Percentiles rank a stretch among this genome's conserved stretches.
These are phyloP conservation scores for Aspergillus sclerotialis DNA, from an alignment of 2,329 filamentous ascomycete species.

Conservation along the genomic window DNA sequence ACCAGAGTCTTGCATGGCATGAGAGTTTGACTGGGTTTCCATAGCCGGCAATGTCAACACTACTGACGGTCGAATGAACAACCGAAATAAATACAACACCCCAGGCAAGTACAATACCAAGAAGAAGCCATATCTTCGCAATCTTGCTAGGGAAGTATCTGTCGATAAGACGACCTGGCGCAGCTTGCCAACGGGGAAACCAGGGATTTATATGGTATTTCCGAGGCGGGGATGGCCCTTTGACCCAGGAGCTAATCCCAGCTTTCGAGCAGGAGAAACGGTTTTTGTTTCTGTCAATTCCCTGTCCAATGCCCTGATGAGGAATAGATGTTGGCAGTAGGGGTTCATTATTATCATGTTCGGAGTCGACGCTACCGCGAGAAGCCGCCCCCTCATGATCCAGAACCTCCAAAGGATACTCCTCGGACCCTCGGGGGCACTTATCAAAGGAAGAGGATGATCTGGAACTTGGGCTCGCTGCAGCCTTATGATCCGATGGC, in stretches of 20 bases:
- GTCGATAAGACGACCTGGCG: slow-evolving; percentile 25
- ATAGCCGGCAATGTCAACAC: slow-evolving; percentile 24
- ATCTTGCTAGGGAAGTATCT: slow-evolving; percentile 17
- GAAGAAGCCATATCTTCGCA: slow-evolving; percentile 19
- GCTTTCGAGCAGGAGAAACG: slow-evolving; percentile 18
- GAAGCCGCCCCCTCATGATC: slow-evolving; percentile 4
- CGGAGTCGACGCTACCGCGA: slow-evolving; percentile 14
- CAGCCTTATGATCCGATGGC: not conserved
- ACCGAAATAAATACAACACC: slow-evolving; percentile 25
- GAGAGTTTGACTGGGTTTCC: slow-evolving; percentile 28
- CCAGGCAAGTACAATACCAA: slow-evolving; percentile 23
- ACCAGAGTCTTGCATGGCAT: slow-evolving; percentile 31
- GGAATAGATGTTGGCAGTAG: slow-evolving; percentile 13
- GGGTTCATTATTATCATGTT: slow-evolving; percentile 9
- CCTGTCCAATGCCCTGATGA: no score
- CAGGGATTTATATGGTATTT: slow-evolving; percentile 28
- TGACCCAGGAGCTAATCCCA: slow-evolving; percentile 19
- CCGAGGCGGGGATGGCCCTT: slow-evolving; percentile 24
- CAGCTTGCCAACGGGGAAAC: slow-evolving; percentile 26
- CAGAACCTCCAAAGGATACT: slow-evolving; percentile 4
- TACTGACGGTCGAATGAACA: slow-evolving; percentile 23
- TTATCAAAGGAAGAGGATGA: slow-evolving; percentile 2
- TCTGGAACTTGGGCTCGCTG: not conserved
- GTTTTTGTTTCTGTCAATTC: slow-evolving; percentile 1
- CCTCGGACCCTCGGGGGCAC: slow-evolving; percentile 2